Evolutionary conservation across 208 protist species (phyloP).

Genomic region (Spongospora subterranea): DNA sequence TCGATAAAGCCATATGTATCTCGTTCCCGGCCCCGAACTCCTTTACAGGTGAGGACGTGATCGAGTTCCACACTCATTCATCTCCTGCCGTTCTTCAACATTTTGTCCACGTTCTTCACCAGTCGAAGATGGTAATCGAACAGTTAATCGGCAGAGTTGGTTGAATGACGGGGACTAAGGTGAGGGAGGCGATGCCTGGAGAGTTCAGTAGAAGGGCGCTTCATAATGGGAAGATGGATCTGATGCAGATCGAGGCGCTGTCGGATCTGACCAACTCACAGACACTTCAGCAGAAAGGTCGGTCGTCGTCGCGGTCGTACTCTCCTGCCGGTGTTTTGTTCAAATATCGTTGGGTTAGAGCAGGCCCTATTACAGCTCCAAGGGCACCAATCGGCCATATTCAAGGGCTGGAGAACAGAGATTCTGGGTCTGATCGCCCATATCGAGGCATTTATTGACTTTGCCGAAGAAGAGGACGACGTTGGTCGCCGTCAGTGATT

Average conservation of each 20-base stretch:
- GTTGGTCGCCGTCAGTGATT: not conserved
- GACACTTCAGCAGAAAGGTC: not conserved
- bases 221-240: slow-evolving; percentile 29
- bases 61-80: slow-evolving; percentile 37
- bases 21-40: not conserved
- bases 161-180: not conserved
- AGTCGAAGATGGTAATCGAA: not conserved
- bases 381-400: not conserved
- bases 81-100: slow-evolving; percentile 35
- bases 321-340: not conserved
- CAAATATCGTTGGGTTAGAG: not conserved
- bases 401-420: not conserved
- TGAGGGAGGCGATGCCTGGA: slow-evolving; percentile 14
- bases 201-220: not conserved
- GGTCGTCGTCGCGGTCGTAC: not conserved
- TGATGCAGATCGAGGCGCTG: slow-evolving; percentile 16
- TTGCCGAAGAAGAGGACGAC: slow-evolving; percentile 30
- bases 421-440: not conserved
- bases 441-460: slow-evolving; percentile 28
- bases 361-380: not conserved
- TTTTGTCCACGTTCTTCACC: not conserved
- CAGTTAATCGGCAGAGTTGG: not conserved
- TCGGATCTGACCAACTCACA: slow-evolving; percentile 3
- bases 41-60: not conserved
- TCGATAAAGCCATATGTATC: not conserved